Evolutionary conservation across 1,284 basidiomycete genomes (phyloP), one percentile per base, ranked within the genome.

Genomic region (Cutaneotrichosporon cutaneum): DNA sequence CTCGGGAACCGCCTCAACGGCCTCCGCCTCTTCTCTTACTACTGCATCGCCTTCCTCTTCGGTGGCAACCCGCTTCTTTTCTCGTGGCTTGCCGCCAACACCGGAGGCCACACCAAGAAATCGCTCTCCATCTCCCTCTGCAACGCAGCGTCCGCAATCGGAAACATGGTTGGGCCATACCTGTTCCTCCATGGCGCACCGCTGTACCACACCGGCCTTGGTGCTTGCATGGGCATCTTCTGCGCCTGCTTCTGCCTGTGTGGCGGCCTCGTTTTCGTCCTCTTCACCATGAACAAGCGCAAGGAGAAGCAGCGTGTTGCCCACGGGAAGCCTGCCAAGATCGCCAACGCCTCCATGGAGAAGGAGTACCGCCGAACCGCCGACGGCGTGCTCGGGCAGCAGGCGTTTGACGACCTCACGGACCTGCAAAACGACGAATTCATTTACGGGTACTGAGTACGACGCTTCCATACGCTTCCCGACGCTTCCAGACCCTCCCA

Each of bases 311-410:
- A 68, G 39, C 74, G 77, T 35, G 71, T 73, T 50, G 60, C 61
- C 13, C 61, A 73, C 51, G 77, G 77, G 33, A 75, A 76, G 64
- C 75, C 77, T 0, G 72, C 72, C 60, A 74, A 75, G 68, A 61
- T 78, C 18, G 44, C 61, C 50, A 75, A 78, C 60, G 47, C 60
- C 7, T 77, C 74, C 5, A 75, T 76, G 72, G 65, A 67, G 54
- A 61, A 54, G 53, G 30, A 47, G 32, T 64, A 62, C 60, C 45
- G 48, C 22, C 53, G 57, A 27, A 50, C 50, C 16, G 58, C 57
- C 22, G 69, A 71, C 52, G 68, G 67, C 11, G 62, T 52, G 26
- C 44, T 60, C 33, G 59, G 59, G 13, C 53, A 47, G 65, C 63
- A 72, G 59, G 70, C 70, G 4, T 71, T 72, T 48, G 55, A 66